These are phyloP conservation scores for Williopsis jadinii DNA, from an alignment of 1,139 yeast genomes.

Conservation along the genomic window DNA sequence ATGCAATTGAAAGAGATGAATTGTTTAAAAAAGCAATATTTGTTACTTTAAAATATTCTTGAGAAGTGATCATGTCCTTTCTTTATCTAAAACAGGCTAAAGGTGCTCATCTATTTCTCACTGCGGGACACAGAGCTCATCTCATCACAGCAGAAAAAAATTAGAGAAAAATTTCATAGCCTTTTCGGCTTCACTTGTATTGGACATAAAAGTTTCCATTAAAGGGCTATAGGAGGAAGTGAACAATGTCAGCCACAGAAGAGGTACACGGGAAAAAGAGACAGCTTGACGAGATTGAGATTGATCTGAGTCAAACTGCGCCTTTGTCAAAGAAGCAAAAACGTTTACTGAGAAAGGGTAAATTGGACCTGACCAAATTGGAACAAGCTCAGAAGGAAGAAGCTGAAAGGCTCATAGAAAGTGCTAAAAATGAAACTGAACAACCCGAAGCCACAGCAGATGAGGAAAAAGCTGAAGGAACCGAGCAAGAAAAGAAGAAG, in stretches of 20 bases:
- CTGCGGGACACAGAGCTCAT: no score
- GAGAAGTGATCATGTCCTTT: no score
- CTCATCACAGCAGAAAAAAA: no score
- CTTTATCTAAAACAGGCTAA: no score
- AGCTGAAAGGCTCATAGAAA: slow-evolving; percentile 24
- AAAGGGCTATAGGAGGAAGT: neutral
- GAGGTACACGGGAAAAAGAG: slow-evolving; percentile 23
- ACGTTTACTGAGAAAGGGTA: slow-evolving; percentile 73
- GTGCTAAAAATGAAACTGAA: slow-evolving; percentile 7
- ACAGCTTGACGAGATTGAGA: slow-evolving; percentile 62
- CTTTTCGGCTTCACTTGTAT: no score
- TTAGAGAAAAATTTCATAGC: no score
- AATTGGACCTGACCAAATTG: slow-evolving; percentile 51
- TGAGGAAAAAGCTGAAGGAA: slow-evolving; percentile 9
- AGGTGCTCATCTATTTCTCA: no score
- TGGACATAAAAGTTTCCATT: no score
- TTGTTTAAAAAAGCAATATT: no score
- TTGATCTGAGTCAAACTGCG: slow-evolving; percentile 67
- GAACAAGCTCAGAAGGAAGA: slow-evolving; percentile 44
- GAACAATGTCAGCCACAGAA: slow-evolving; percentile 3
- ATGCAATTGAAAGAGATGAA: no score
- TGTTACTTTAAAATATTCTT: no score
- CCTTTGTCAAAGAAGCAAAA: slow-evolving; percentile 91
- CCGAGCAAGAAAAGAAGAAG: slow-evolving; percentile 3
- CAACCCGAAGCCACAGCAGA: slow-evolving; percentile 10